Evolutionary conservation across 2,329 filamentous ascomycete genomes (phyloP), one percentile per base, ranked within the genome.

Genomic region (Anthostomella pinea): DNA sequence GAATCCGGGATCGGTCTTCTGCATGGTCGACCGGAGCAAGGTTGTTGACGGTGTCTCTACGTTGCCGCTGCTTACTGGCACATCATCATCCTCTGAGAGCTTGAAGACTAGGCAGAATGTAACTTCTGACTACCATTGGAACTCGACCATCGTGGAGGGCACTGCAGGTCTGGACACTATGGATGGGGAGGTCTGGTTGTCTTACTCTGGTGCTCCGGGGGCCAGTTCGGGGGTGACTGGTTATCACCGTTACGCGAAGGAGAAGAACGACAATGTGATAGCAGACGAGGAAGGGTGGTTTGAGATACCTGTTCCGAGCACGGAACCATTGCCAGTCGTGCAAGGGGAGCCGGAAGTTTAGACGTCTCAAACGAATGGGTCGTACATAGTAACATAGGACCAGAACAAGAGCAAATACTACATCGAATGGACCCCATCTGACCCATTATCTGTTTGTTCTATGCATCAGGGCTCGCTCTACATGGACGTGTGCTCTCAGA

Each of bases 101-200:
- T 30, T 56, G 10, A 36, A 33, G 2, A 57, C 55, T 3, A 50
- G 57, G 29, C 56, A 60, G 43, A 56, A 53, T 20, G 55, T 54
- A 14, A 54, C 53, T n/a, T 58, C 56, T 9, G 46, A 45, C 24
- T 60, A 59, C 35, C 53, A 52, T 34, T 59, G 56, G 56, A 60
- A 59, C 23, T 41, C 50, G 10, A 58, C 56, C 7, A 58, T 59
- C 26, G 54, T 58, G 9, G 52, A 54, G 30, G 57, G 56, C 4
- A 56, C 51, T n/a, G 39, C 42, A 16, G 45, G 43, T 18, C 15
- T 52, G 1, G 56, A 58, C 25, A 53, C 49, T 3, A 52, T 56
- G 39, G 38, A 51, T 18, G 51, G 54, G 3, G 52, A 57, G 30
- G 41, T 51, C 3, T 59, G 56, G 53, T 51, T 55, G 20, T 58